Conservation (phyloP, 2,329 filamentous ascomycete genomes). For the Xylaria sp. region DNA sequence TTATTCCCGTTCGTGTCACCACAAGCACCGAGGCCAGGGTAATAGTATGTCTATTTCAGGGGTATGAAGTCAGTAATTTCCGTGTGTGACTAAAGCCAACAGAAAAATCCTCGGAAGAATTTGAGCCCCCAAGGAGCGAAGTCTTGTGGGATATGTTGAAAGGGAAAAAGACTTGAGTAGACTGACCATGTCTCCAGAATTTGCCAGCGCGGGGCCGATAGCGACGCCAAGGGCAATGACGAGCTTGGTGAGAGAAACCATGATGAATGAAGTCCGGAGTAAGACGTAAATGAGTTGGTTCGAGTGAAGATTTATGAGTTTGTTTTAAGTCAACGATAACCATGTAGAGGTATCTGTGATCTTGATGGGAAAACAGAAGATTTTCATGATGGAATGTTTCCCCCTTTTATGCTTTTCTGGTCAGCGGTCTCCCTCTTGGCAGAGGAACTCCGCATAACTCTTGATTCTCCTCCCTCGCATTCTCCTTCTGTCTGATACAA, state of each 20-base stretch:
- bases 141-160: too few relatives aligned
- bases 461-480: not conserved
- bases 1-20: slow-evolving; percentile 37
- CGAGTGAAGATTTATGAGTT: not conserved
- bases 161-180: too few relatives aligned
- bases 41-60: slow-evolving; percentile 36
- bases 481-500: not conserved
- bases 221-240: slow-evolving; percentile 34
- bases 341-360: not conserved
- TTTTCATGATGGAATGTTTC: not conserved
- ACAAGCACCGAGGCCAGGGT: slow-evolving; percentile 43
- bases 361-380: not conserved
- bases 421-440: not conserved
- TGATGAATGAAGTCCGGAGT: not conserved
- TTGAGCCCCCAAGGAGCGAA: too few relatives aligned
- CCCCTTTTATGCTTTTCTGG: not conserved
- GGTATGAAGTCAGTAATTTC: too few relatives aligned
- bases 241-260: slow-evolving; percentile 32
- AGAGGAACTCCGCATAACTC: not conserved
- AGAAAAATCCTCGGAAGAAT: too few relatives aligned
- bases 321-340: not conserved
- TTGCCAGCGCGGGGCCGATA: slow-evolving; percentile 35
- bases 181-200: slow-evolving; percentile 41
- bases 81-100: too few relatives aligned
- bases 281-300: not conserved